A percentile compares a stretch with the other conserved stretches of the same genome.
Evolutionary conservation across 768 basidiomycete genomes (phyloP).

Genomic region (Lentinula edodes): DNA sequence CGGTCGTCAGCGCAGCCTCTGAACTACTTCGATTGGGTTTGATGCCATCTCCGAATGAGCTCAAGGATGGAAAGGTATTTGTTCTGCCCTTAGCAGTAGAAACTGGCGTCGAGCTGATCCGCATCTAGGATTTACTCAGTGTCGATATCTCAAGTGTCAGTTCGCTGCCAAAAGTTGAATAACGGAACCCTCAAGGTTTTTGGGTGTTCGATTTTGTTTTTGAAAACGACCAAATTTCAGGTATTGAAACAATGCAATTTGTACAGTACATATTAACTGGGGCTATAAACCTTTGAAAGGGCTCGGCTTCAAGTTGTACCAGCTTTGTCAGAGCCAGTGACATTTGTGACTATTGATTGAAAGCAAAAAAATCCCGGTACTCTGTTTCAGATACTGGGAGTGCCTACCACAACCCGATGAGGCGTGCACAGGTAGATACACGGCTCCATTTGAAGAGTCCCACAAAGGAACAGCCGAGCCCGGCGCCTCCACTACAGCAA

Average conservation of each 20-base stretch:
- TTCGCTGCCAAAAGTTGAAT: not conserved
- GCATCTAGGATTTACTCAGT: conserved; percentile 31
- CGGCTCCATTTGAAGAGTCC: too few species aligned
- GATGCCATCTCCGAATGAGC: conserved; percentile 74
- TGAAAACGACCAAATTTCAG: not conserved
- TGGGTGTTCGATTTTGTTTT: too few species aligned
- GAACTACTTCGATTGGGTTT: conserved; percentile 73
- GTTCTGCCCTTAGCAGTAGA: conserved; percentile 8
- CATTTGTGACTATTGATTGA: too few species aligned
- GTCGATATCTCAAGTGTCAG: conserved; percentile 28
- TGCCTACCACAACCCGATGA: too few species aligned
- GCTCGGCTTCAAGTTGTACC: too few species aligned
- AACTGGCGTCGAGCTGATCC: not conserved
- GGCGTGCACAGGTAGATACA: too few species aligned
- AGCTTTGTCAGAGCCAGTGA: too few species aligned
- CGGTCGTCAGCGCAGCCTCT: conserved; percentile 70
- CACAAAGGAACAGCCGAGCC: too few species aligned
- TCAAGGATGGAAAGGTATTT: conserved; percentile 67
- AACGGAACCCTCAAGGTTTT: not conserved
- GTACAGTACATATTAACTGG: not conserved
- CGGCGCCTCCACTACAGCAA: too few species aligned
- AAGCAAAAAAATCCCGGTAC: too few species aligned
- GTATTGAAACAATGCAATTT: not conserved
- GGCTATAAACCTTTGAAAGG: not conserved
- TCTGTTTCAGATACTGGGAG: too few species aligned